Conservation (phyloP, 2,329 filamentous ascomycete genomes). For the Ceratocystis huliohia region DNA sequence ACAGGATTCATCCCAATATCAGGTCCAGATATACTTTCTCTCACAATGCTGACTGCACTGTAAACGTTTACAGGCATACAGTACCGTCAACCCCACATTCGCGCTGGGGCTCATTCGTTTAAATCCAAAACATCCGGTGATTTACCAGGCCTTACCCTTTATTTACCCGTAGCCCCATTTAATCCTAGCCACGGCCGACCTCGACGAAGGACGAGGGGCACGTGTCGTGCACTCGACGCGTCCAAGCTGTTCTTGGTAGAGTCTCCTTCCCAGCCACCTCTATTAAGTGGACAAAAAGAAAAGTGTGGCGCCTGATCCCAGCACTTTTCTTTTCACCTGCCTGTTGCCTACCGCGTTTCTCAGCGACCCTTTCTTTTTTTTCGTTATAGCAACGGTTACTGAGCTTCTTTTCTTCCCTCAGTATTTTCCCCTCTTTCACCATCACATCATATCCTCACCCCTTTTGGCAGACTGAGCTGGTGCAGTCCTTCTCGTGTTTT, state of each 20-base stretch:
- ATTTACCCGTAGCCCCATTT: not conserved
- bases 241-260: not conserved
- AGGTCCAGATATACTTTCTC: too few relatives aligned
- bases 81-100: too few relatives aligned
- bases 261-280: conserved; percentile 13
- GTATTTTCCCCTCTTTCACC: conserved; percentile 6
- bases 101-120: too few relatives aligned
- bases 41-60: too few relatives aligned
- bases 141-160: not conserved
- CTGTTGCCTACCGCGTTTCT: conserved; percentile 2
- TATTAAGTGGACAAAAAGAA: conserved; percentile 6
- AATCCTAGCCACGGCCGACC: not conserved
- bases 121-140: not conserved
- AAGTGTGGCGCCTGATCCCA: not conserved
- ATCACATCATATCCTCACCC: not conserved
- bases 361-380: conserved; percentile 4
- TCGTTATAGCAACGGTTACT: conserved; percentile 10
- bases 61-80: too few relatives aligned
- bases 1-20: too few relatives aligned
- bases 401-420: conserved; percentile 8
- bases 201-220: not conserved
- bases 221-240: conserved; percentile 1
- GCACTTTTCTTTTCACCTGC: not conserved
- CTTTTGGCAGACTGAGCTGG: not conserved
- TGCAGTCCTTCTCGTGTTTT: not conserved